Conservation (phyloP, 2,329 filamentous ascomycete species). For the Apiospora malaysiana region DNA sequence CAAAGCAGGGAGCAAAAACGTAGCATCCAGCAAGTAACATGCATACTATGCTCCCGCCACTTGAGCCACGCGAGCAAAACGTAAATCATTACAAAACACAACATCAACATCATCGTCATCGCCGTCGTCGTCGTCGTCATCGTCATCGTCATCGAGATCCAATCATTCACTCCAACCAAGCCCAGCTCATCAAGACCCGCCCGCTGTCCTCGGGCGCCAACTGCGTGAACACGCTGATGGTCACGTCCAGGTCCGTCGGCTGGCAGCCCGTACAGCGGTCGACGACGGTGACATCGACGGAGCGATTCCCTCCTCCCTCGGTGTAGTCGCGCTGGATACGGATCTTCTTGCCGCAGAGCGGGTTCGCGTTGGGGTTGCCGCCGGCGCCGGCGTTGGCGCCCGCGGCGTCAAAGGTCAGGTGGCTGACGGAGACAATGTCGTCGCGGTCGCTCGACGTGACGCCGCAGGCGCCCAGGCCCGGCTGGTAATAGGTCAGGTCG, state of each 20-base stretch:
- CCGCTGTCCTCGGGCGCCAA: slow-evolving; percentile 50
- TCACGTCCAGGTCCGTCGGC: slow-evolving; percentile 55
- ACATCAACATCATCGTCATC: background rate
- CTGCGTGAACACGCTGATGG: slow-evolving; percentile 51
- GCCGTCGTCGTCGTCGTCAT: background rate
- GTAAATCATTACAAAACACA: background rate
- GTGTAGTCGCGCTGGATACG: slow-evolving; percentile 57
- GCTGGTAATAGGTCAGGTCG: slow-evolving; percentile 73
- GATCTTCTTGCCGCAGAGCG: slow-evolving; percentile 71
- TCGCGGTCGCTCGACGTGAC: slow-evolving; percentile 58
- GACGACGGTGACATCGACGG: slow-evolving; percentile 65
- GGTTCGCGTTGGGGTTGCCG: slow-evolving; percentile 67
- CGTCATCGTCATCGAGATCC: background rate
- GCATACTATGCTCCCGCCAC: background rate
- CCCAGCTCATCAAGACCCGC: slow-evolving; percentile 45
- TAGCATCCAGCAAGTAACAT: background rate
- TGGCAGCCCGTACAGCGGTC: slow-evolving; percentile 66
- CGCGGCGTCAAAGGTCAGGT: slow-evolving; percentile 68
- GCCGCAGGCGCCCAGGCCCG: slow-evolving; percentile 73
- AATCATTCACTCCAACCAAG: slow-evolving; percentile 35
- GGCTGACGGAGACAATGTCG: slow-evolving; percentile 69
- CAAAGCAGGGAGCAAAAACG: background rate
- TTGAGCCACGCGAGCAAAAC: background rate
- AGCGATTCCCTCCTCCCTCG: slow-evolving; percentile 47
- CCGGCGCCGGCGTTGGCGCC: slow-evolving; percentile 39